Conservation (phyloP, 352 stramenopile species). For the Phytophthora cryptogea region DNA sequence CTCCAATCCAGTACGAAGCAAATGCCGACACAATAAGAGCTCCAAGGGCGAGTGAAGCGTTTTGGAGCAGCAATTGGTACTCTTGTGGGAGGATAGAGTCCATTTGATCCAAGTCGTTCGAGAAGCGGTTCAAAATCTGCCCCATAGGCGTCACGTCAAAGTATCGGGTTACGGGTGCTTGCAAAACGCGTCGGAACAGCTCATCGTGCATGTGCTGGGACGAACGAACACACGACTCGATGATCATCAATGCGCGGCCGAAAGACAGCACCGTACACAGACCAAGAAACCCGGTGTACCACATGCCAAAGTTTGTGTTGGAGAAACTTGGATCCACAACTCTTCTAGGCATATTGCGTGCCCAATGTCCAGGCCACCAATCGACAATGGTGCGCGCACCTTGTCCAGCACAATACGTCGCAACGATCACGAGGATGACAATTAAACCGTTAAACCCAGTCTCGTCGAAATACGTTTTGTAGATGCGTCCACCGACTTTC, state of each 20-base stretch:
- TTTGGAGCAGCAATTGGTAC: conserved; percentile 39
- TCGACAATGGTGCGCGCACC: conserved; percentile 29
- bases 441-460: conserved; percentile 29
- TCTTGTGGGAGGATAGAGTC: conserved; percentile 43
- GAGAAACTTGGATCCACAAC: conserved; percentile 44
- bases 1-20: conserved; percentile 42
- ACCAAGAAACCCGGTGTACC: conserved; percentile 39
- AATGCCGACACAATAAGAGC: conserved; percentile 45
- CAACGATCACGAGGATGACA: conserved; percentile 15
- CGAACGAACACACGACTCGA: conserved; percentile 35
- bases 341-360: conserved; percentile 32
- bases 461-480: conserved; percentile 39
- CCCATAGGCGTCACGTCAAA: conserved; percentile 63
- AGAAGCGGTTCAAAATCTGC: conserved; percentile 60
- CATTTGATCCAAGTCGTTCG: conserved; percentile 56
- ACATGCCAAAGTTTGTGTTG: conserved; percentile 30
- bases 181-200: conserved; percentile 45
- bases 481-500: conserved; percentile 25
- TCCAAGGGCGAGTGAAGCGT: conserved; percentile 33
- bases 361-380: conserved; percentile 48
- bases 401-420: conserved; percentile 24
- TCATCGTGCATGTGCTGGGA: conserved; percentile 39
- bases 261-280: conserved; percentile 29
- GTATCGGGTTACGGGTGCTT: conserved; percentile 48
- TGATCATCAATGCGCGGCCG: conserved; percentile 27